Conservation (phyloP, 257 asterid species). For the Coffea canephora region DNA sequence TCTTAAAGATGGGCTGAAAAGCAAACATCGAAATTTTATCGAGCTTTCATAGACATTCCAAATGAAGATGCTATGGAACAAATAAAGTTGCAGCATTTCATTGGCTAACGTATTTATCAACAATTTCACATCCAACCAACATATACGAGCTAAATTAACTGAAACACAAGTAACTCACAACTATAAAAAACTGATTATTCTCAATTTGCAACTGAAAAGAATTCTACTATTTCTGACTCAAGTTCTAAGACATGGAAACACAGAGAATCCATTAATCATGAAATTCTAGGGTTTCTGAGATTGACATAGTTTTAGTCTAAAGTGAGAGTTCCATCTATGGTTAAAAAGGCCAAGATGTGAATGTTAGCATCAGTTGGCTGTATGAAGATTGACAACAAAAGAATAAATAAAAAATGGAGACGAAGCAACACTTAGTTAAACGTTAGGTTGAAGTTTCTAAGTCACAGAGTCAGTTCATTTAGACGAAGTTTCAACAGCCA, state of each 20-base stretch:
- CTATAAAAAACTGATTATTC: not conserved
- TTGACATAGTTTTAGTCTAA: not conserved
- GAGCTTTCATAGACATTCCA: not conserved
- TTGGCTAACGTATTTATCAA: not conserved
- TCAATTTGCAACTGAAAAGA: not conserved
- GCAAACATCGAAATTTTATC: slow-evolving; percentile 6
- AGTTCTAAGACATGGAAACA: not conserved
- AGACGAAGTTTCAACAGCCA: not conserved
- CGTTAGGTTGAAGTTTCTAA: not conserved
- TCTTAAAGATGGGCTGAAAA: slow-evolving; percentile 51
- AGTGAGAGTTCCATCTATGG: not conserved
- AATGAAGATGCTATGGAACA: not conserved
- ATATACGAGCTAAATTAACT: not conserved
- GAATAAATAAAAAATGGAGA: too few relatives aligned
- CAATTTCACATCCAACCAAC: not conserved
- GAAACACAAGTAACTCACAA: not conserved
- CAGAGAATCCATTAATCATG: not conserved
- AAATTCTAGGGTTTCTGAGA: not conserved
- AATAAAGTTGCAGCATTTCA: not conserved
- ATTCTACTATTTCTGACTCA: not conserved
- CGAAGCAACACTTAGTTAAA: too few relatives aligned
- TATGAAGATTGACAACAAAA: not conserved
- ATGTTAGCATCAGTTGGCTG: not conserved
- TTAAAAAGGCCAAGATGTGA: too few relatives aligned
- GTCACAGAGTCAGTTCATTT: not conserved